A percentile compares a stretch with the other conserved stretches of the same genome.
These are phyloP conservation scores for Xylaria sp. DNA, from an alignment of 2,329 filamentous ascomycete species.

Conservation along the genomic window DNA sequence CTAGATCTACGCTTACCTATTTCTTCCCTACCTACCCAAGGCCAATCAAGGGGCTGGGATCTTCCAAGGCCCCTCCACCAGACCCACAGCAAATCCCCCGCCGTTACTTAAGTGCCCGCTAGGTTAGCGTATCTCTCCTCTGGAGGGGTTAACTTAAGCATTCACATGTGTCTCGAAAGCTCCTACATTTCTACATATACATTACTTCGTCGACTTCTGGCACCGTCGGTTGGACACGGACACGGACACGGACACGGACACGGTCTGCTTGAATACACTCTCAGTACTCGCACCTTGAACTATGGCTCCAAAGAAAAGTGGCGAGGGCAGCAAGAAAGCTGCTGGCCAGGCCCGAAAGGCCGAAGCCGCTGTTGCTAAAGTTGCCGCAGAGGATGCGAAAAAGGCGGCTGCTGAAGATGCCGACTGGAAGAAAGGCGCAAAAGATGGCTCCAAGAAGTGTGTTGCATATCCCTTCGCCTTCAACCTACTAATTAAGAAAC, in stretches of 20 bases:
- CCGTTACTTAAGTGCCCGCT: neutral
- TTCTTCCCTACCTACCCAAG: neutral
- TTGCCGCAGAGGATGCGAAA: slow-evolving; percentile 74
- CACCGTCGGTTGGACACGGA: neutral
- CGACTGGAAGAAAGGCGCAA: slow-evolving; percentile 87
- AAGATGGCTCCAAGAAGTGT: slow-evolving; percentile 88
- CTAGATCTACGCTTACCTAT: slow-evolving; percentile 1
- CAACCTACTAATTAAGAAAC: neutral
- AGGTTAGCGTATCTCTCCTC: neutral
- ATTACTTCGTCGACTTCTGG: neutral
- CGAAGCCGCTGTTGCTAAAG: slow-evolving; percentile 83
- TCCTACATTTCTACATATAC: neutral
- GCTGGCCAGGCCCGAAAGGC: slow-evolving; percentile 93
- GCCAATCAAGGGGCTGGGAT: neutral
- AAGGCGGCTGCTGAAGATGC: slow-evolving; percentile 73
- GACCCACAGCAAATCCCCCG: slow-evolving; percentile 4
- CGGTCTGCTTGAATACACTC: neutral
- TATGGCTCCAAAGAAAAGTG: slow-evolving; percentile 79
- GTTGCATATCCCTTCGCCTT: slow-evolving; percentile 46
- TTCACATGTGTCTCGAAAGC: slow-evolving; percentile 3
- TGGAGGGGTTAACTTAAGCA: slow-evolving; percentile 5
- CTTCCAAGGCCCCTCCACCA: neutral
- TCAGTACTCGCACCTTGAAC: neutral
- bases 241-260: neutral
- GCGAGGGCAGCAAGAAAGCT: slow-evolving; percentile 87